Percentiles rank a stretch among this genome's conserved stretches.
Conservation (phyloP, 139 green algal species). For the Ulvella scutata region DNA sequence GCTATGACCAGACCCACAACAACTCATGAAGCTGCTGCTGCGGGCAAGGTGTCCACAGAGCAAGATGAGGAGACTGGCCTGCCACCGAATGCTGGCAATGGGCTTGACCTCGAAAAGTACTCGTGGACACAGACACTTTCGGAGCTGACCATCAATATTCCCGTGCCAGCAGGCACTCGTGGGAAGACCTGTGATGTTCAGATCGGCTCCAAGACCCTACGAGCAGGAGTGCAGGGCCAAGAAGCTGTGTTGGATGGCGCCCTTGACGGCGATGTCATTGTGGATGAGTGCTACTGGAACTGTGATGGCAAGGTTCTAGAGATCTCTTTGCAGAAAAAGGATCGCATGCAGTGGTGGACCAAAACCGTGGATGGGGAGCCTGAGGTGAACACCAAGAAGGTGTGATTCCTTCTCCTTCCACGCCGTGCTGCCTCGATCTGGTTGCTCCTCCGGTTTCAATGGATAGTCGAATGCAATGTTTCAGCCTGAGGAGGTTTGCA, state of each 20-base stretch:
- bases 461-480: no score
- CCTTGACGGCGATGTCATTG: neutral
- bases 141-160: constrained; percentile 64
- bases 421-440: no score
- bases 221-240: neutral
- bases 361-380: constrained; percentile 52
- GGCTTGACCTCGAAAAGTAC: constrained; percentile 67
- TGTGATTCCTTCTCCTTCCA: no score
- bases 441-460: no score
- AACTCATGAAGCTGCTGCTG: neutral
- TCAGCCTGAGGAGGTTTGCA: no score
- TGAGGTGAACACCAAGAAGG: constrained; percentile 78
- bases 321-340: constrained; percentile 68
- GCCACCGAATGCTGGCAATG: constrained; percentile 72
- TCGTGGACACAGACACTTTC: constrained; percentile 84
- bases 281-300: neutral
- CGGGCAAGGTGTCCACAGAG: neutral
- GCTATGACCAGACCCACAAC: neutral
- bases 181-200: constrained; percentile 27
- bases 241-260: constrained; percentile 13
- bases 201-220: constrained; percentile 8
- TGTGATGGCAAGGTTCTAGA: constrained; percentile 36
- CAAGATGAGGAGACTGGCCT: neutral
- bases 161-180: constrained; percentile 59
- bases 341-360: constrained; percentile 89